Evolutionary conservation across 2,329 filamentous ascomycete species (phyloP).

Genomic region (Epichloe brachyelytri): DNA sequence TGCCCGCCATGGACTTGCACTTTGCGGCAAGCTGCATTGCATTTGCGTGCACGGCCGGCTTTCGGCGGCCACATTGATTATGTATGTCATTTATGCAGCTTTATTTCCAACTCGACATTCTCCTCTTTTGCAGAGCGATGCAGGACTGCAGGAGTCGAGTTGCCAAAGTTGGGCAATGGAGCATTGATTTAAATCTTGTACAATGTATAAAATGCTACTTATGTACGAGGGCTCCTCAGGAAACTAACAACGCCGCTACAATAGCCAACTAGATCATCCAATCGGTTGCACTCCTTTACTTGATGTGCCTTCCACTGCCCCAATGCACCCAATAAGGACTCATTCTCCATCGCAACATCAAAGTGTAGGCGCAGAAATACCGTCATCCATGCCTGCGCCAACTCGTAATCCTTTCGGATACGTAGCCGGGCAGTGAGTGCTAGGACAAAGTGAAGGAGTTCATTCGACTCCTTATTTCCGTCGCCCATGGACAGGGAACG

Average conservation of each 20-base stretch:
- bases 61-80: no score
- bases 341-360: constrained; percentile 38
- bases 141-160: no score
- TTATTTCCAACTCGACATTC: no score
- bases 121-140: no score
- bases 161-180: neutral
- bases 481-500: constrained; percentile 53
- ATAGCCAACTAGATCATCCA: constrained; percentile 72
- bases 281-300: constrained; percentile 53
- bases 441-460: constrained; percentile 67
- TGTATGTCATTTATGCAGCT: no score
- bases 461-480: constrained; percentile 42
- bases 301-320: constrained; percentile 60
- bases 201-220: neutral
- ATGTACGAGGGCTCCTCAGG: constrained; percentile 45
- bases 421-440: constrained; percentile 61
- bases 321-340: constrained; percentile 44
- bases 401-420: constrained; percentile 71
- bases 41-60: no score
- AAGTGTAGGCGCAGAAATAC: constrained; percentile 78
- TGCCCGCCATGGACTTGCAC: neutral
- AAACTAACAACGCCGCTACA: constrained; percentile 78
- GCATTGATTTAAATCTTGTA: neutral
- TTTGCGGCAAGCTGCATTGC: neutral
- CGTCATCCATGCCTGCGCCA: constrained; percentile 94